A percentile compares a stretch with the other conserved stretches of the same genome.
Evolutionary conservation across 495 filamentous ascomycete species (phyloP).

Genomic region (Podospora pseudocomata): DNA sequence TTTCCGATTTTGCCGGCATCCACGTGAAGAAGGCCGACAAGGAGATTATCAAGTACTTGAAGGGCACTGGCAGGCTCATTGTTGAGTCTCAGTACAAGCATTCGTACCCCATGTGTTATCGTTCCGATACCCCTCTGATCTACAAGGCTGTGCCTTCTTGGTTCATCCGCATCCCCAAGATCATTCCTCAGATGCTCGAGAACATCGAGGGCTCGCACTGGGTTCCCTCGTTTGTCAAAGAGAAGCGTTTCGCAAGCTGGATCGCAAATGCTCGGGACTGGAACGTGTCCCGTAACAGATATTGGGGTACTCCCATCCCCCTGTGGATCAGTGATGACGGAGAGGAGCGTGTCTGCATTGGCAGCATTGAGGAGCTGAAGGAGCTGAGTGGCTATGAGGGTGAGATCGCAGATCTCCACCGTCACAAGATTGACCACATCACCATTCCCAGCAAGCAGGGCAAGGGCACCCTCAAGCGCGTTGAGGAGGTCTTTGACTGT

Average conservation of each 20-base stretch:
- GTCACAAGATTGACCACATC: conserved; percentile 92
- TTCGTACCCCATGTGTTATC: conserved; percentile 93
- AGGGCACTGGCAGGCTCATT: conserved; percentile 72
- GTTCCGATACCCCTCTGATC: conserved; percentile 92
- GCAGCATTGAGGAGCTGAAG: conserved; percentile 82
- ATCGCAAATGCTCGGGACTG: conserved; percentile 85
- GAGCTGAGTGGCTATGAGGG: conserved; percentile 79
- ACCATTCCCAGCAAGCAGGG: conserved; percentile 92
- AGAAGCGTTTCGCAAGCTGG: conserved; percentile 70
- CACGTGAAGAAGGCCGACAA: conserved; percentile 95
- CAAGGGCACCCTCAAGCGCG: conserved; percentile 75
- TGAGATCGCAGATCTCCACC: conserved; percentile 85
- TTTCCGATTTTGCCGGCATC: conserved; percentile 81
- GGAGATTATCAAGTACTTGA: conserved; percentile 88
- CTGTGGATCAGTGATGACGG: conserved; percentile 88
- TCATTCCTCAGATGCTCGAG: conserved; percentile 84
- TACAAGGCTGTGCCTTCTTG: conserved; percentile 91
- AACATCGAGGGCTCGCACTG: conserved; percentile 91
- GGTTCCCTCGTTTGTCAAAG: conserved; percentile 91
- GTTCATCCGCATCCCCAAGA: conserved; percentile 84
- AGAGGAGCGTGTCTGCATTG: conserved; percentile 82
- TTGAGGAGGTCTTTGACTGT: conserved; percentile 94
- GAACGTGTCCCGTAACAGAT: conserved; percentile 94
- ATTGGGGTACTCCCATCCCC: conserved; percentile 97
- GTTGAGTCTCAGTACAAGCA: conserved; percentile 90